These are phyloP conservation scores for Boletus sp. DNA, from an alignment of 768 basidiomycete genomes.

Conservation along the genomic window DNA sequence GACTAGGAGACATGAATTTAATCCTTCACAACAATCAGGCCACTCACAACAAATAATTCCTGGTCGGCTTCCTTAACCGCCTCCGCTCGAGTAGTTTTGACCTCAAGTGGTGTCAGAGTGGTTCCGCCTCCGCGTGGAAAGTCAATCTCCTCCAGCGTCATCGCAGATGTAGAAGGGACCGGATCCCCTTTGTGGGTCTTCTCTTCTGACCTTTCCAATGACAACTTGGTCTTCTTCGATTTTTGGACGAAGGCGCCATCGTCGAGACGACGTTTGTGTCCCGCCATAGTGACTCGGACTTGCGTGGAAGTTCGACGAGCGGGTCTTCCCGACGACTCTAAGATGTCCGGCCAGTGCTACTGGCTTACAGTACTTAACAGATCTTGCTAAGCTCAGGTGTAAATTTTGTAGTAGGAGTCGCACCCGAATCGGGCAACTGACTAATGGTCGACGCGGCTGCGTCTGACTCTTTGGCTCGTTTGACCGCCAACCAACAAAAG, in stretches of 20 bases:
- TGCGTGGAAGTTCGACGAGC: background rate
- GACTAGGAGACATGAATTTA: conserved; percentile 35
- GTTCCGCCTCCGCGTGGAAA: conserved; percentile 97
- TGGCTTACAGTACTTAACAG: too few relatives aligned
- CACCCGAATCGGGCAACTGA: conserved; percentile 15
- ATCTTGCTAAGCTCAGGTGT: background rate
- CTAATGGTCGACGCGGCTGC: background rate
- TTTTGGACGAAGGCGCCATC: conserved; percentile 47
- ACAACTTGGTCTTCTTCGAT: conserved; percentile 60
- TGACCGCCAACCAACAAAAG: conserved; percentile 6
- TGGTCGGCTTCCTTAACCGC: conserved; percentile 80
- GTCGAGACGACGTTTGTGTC: conserved; percentile 61
- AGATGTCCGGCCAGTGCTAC: background rate
- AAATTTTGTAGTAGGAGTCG: conserved; percentile 10
- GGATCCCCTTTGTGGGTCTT: conserved; percentile 25
- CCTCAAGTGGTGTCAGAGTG: conserved; percentile 81
- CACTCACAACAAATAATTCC: conserved; percentile 66
- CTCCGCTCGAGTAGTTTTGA: conserved; percentile 81
- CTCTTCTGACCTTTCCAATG: conserved; percentile 25
- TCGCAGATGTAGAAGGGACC: conserved; percentile 34
- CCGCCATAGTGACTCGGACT: conserved; percentile 33
- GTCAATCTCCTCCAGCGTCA: conserved; percentile 70
- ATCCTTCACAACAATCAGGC: background rate
- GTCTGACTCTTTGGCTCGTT: background rate
- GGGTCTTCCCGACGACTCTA: background rate